A percentile compares a stretch with the other conserved stretches of the same genome.
phyloP scores from a whole-genome alignment of 768 basidiomycete species.

The Cyclocybe aegerita region DNA sequence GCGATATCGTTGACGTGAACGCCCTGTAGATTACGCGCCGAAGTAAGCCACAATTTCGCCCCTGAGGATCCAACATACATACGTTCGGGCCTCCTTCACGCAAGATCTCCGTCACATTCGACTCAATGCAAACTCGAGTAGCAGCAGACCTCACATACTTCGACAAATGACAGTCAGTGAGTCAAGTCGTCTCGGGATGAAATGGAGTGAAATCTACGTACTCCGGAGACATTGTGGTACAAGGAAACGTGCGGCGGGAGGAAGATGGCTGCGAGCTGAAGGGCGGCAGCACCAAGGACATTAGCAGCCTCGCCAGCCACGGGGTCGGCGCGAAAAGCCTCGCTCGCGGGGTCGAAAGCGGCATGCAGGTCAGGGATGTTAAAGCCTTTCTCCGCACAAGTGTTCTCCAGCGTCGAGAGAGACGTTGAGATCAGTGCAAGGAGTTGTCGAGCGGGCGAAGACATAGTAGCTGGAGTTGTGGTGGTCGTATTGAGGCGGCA shows the following conservation, averaged over 20 bases:
- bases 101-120: constrained; percentile 38
- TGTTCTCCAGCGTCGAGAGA: constrained; percentile 18
- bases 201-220: constrained; percentile 8
- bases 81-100: constrained; percentile 37
- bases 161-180: neutral
- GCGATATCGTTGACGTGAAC: constrained; percentile 35
- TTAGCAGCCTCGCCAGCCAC: constrained; percentile 26
- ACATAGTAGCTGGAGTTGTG: too few relatives aligned
- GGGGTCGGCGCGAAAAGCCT: constrained; percentile 23
- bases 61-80: neutral
- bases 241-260: constrained; percentile 24
- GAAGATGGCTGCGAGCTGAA: constrained; percentile 27
- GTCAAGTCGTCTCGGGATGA: neutral
- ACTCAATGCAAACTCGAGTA: constrained; percentile 28
- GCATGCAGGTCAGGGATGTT: constrained; percentile 21
- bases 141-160: constrained; percentile 29
- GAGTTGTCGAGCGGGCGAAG: too few relatives aligned
- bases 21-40: constrained; percentile 16
- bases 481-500: too few relatives aligned
- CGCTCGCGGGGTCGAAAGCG: constrained; percentile 22
- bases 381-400: constrained; percentile 10
- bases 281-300: constrained; percentile 28
- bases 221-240: constrained; percentile 24
- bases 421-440: constrained; percentile 18
- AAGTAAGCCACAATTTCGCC: too few relatives aligned